Percentiles rank a stretch among this genome's conserved stretches.
Conservation (phyloP, 305 asterid species). For the Rubia tinctorum region DNA sequence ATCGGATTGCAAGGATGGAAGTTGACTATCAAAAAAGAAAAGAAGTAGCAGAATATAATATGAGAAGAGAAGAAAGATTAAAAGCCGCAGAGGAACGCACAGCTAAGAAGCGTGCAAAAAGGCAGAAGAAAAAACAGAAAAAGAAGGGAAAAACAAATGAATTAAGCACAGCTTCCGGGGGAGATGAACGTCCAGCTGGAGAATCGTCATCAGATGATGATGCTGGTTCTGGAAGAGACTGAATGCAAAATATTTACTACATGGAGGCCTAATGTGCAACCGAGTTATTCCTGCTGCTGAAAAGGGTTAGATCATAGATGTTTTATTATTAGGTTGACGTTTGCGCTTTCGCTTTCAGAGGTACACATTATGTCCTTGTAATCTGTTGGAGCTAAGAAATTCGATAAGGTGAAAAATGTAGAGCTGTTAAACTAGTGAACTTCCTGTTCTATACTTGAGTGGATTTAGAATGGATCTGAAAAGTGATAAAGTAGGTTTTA, state of each 20-base stretch:
- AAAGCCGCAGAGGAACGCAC: slow-evolving; percentile 93
- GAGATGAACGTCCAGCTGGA: slow-evolving; percentile 42
- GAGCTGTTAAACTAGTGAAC: neutral
- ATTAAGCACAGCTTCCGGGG: slow-evolving; percentile 31
- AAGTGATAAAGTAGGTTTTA: neutral
- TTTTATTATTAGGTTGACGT: neutral
- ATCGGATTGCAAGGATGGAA: slow-evolving; percentile 90
- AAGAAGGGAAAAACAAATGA: slow-evolving; percentile 60
- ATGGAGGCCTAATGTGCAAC: neutral
- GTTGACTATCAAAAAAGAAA: slow-evolving; percentile 68
- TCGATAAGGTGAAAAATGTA: neutral
- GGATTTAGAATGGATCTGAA: neutral
- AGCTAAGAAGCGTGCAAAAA: slow-evolving; percentile 68
- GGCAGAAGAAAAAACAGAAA: slow-evolving; percentile 78
- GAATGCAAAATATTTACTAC: slow-evolving; percentile 26
- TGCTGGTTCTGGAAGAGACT: slow-evolving; percentile 41
- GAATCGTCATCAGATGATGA: slow-evolving; percentile 66
- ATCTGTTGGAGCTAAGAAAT: neutral
- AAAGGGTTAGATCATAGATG: neutral
- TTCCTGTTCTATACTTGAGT: neutral
- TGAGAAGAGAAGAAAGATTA: slow-evolving; percentile 76
- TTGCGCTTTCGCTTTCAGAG: neutral
- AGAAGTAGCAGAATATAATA: slow-evolving; percentile 63
- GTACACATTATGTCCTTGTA: neutral
- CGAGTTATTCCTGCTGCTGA: slow-evolving; percentile 1